These are phyloP conservation scores for Talaromyces piceae DNA, from an alignment of 2,329 filamentous ascomycete genomes.

Conservation along the genomic window DNA sequence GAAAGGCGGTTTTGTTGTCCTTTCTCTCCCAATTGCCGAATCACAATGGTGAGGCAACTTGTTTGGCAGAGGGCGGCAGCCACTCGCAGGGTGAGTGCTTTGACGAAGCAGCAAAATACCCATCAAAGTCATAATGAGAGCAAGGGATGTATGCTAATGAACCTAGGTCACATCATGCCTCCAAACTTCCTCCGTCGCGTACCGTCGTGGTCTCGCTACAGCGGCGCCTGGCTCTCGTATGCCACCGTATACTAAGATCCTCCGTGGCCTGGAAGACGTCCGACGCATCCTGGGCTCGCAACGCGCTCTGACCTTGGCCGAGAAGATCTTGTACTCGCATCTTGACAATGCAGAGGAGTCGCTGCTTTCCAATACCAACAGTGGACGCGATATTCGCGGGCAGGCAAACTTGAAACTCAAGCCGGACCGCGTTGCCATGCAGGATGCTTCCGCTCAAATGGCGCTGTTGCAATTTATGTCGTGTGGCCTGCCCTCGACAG, in stretches of 20 bases:
- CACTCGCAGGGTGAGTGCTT: slow-evolving; percentile 28
- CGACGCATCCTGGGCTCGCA: slow-evolving; percentile 60
- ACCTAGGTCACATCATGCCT: slow-evolving; percentile 28
- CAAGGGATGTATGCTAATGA: background rate
- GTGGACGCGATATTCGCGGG: slow-evolving; percentile 76
- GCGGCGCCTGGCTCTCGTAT: slow-evolving; percentile 47
- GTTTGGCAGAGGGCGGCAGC: slow-evolving; percentile 32
- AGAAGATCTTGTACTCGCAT: slow-evolving; percentile 98
- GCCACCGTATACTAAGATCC: slow-evolving; percentile 75
- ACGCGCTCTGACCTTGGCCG: slow-evolving; percentile 71
- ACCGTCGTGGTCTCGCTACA: slow-evolving; percentile 30
- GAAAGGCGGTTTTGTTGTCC: background rate
- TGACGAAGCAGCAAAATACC: background rate
- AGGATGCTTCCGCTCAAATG: slow-evolving; percentile 98
- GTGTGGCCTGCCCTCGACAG: slow-evolving; percentile 79
- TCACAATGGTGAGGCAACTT: slow-evolving; percentile 32
- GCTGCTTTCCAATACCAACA: slow-evolving; percentile 71
- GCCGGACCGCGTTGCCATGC: slow-evolving; percentile 96
- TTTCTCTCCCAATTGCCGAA: slow-evolving; percentile 3
- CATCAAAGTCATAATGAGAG: too few relatives aligned
- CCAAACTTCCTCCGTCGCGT: slow-evolving; percentile 22
- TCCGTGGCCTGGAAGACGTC: slow-evolving; percentile 69
- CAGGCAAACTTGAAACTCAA: slow-evolving; percentile 93
- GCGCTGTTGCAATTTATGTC: slow-evolving; percentile 98
- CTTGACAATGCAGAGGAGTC: slow-evolving; percentile 84